Base-by-base conservation (phyloP, 2,329 filamentous ascomycete species). In the Nothophaeocryptopus gaeumannii region DNA sequence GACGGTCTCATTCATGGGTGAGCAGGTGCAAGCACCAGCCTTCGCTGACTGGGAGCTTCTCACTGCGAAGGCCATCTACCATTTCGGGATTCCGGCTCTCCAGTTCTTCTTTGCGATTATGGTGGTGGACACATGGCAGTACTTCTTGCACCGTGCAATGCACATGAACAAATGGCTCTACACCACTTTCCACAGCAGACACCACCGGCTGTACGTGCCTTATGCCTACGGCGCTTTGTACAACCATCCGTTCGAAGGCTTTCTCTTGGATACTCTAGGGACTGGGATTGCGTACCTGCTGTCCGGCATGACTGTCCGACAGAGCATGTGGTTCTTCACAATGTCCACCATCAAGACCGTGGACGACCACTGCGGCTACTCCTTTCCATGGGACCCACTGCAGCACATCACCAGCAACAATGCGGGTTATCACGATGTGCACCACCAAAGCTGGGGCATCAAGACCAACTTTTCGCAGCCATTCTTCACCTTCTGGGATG, bases 391-490 rank as follows among this genome's bases (percentile, higher is more conserved):
- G 83, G 93, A 99, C 69, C 92, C 92, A 2, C 77, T 97, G 46
- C 91, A 96, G 77, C 84, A 86, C 66, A 78, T 97, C 54, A 95
- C 91, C 38, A 87, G 87, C 68, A 97, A 99, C 77, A 96, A 97
- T 62, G 92, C 93, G 20, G 86, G 85, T 32, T 99, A 97, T 71
- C 93, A 99, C 67, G 93, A 99, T 66, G 92, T 99, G 51, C 93
- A 99, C 72, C 93, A 99, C 73, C 93, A 99, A 73, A 95, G 88
- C 71, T 97, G 92, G 91, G 93, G 93, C 50, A 96, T 99, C 78
- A 99, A 97, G 80, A 88, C 86, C 58, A 95, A 95, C 73, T 95
- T 69, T 53, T 65, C 61, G 40, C 89, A 95, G 71, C 89, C 89
- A 2, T 95, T 91, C 74, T 96, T 97, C 73, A 96, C 88, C 40